Evolutionary conservation across 2,329 filamentous ascomycete species (phyloP).

Genomic region (Leptographium wingfieldii): DNA sequence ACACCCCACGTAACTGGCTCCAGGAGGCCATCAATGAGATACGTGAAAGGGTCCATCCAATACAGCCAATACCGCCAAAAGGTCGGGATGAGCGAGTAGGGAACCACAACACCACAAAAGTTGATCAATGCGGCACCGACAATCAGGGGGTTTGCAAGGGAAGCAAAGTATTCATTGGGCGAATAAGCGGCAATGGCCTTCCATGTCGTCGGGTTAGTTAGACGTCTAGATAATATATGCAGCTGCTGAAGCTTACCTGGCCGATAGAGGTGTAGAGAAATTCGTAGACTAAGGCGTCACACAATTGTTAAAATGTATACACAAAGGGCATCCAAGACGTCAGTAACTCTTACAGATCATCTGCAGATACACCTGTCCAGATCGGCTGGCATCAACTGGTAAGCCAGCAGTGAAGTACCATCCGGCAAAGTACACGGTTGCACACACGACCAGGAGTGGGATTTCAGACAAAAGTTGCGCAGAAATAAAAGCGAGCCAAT

Average conservation of each 20-base stretch:
- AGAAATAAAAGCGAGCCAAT: conserved; percentile 73
- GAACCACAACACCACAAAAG: conserved; percentile 66
- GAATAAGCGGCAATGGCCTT: conserved; percentile 45
- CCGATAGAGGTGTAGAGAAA: conserved; percentile 49
- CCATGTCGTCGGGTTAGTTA: neutral
- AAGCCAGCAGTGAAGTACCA: conserved; percentile 82
- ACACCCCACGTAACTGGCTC: conserved; percentile 36
- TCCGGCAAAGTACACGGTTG: conserved; percentile 46
- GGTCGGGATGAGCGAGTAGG: conserved; percentile 43
- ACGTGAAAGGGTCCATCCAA: conserved; percentile 49
- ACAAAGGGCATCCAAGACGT: no score
- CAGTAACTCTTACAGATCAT: neutral
- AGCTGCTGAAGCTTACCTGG: conserved; percentile 21
- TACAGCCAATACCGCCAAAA: conserved; percentile 62
- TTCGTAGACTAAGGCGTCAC: conserved; percentile 30
- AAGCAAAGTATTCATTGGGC: conserved; percentile 46
- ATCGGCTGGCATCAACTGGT: neutral
- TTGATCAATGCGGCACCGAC: conserved; percentile 43
- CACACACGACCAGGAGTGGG: conserved; percentile 67
- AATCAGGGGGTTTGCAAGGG: conserved; percentile 43
- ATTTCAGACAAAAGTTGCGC: conserved; percentile 73
- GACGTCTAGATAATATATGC: neutral
- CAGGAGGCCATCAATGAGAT: conserved; percentile 51
- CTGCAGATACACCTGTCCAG: neutral
- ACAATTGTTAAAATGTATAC: no score